Percentiles rank a stretch among this genome's conserved stretches.
Evolutionary conservation across 2,329 filamentous ascomycete genomes (phyloP).

Genomic region (Westerdykella aurantiaca): DNA sequence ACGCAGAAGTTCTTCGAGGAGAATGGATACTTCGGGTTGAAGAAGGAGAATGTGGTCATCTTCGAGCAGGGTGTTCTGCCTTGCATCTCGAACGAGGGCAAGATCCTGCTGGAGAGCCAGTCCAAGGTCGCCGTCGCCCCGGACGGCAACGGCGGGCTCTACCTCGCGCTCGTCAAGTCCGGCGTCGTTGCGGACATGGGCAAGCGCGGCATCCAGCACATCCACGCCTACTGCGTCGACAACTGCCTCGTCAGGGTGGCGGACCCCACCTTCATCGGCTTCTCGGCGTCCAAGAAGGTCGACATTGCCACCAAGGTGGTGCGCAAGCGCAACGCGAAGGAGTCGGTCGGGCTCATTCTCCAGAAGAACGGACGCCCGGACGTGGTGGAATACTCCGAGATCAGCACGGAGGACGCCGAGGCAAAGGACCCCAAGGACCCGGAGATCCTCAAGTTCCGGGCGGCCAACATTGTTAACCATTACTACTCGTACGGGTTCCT

Average conservation of each 20-base stretch:
- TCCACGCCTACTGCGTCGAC: slow-evolving; percentile 97
- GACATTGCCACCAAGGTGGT: slow-evolving; percentile 99
- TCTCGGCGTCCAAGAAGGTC: slow-evolving; percentile 78
- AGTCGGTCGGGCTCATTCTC: slow-evolving; percentile 90
- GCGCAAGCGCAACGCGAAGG: slow-evolving; percentile 91
- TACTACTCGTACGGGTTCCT: slow-evolving; percentile 97
- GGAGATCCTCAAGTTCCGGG: slow-evolving; percentile 85
- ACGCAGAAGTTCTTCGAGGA: slow-evolving; percentile 93
- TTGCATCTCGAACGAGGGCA: slow-evolving; percentile 95
- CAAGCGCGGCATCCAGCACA: slow-evolving; percentile 83
- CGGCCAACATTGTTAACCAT: slow-evolving; percentile 99
- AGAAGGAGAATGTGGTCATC: slow-evolving; percentile 78
- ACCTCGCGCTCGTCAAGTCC: slow-evolving; percentile 78
- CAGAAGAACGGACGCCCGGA: slow-evolving; percentile 94
- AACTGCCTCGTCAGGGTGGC: slow-evolving; percentile 99
- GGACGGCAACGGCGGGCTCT: slow-evolving; percentile 95
- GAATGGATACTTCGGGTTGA: slow-evolving; percentile 84
- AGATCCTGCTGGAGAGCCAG: slow-evolving; percentile 91
- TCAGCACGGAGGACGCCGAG: slow-evolving; percentile 81
- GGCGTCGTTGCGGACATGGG: slow-evolving; percentile 83
- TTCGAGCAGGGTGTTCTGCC: slow-evolving; percentile 97
- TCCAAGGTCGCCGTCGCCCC: slow-evolving; percentile 87
- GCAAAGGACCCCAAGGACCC: slow-evolving; percentile 77
- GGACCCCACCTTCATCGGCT: slow-evolving; percentile 91
- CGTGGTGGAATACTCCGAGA: slow-evolving; percentile 98